phyloP scores from a whole-genome alignment of 192 early-diverging fungal genomes.

The Rhizophagus sp. region DNA sequence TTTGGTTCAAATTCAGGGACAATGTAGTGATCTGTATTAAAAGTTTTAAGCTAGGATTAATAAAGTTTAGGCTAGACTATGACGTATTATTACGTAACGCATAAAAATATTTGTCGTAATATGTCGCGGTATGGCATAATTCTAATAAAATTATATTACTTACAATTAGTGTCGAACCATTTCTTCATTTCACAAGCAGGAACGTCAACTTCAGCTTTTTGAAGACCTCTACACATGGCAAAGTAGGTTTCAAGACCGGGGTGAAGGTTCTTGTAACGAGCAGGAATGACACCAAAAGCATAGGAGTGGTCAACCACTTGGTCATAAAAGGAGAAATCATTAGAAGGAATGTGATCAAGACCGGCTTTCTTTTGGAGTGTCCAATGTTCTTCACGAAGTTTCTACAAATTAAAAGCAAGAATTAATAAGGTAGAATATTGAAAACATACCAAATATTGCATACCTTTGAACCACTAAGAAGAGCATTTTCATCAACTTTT shows the following conservation, averaged over 20 bases:
- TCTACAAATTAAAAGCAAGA: constrained; percentile 23
- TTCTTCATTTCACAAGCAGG: constrained; percentile 99
- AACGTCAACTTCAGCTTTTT: constrained; percentile 79
- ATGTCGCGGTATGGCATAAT: too few relatives aligned
- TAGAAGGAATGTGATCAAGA: constrained; percentile 82
- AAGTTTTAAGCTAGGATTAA: not conserved
- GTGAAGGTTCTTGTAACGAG: constrained; percentile 63
- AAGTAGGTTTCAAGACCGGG: constrained; percentile 84
- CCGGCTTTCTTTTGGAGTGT: constrained; percentile 64
- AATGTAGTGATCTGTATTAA: constrained; percentile 56
- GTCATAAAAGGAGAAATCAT: constrained; percentile 97
- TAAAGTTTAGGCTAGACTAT: not conserved
- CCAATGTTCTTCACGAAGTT: constrained; percentile 75
- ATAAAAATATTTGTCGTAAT: too few relatives aligned
- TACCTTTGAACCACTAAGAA: constrained; percentile 60
- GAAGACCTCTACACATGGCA: constrained; percentile 96
- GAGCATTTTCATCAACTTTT: constrained; percentile 74
- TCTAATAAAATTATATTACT: constrained; percentile 45
- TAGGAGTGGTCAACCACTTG: constrained; percentile 77
- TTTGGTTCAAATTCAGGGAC: constrained; percentile 83
- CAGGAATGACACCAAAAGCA: constrained; percentile 63
- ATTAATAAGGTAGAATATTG: not conserved
- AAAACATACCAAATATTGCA: not conserved
- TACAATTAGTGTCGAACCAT: constrained; percentile 99
- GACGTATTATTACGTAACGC: not conserved